Evolutionary conservation across 345 rosid genomes (phyloP).

Genomic region (Gossypium thurberi): DNA sequence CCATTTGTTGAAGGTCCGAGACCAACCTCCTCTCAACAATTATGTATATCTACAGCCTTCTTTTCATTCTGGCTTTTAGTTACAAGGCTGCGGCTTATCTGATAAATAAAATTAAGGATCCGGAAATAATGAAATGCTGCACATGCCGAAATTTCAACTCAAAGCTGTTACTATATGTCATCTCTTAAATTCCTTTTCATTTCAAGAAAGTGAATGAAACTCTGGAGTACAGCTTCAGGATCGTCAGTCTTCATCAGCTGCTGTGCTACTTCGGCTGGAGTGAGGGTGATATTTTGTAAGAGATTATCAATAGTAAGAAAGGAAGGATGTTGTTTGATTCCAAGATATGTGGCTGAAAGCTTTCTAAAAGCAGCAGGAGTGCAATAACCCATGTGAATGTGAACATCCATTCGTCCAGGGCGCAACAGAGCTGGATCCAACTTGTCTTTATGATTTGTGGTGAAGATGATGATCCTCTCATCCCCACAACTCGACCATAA

Average conservation of each 20-base stretch:
- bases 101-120: not conserved
- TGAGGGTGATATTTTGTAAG: not conserved
- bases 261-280: conserved; percentile 29
- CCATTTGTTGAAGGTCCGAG: no score
- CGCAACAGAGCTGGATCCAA: conserved; percentile 20
- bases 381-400: conserved; percentile 20
- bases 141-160: not conserved
- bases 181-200: conserved; percentile 13
- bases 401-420: conserved; percentile 21
- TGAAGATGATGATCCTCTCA: conserved; percentile 23
- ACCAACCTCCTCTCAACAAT: no score
- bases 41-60: not conserved
- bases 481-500: conserved; percentile 26
- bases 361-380: conserved; percentile 4
- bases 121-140: not conserved
- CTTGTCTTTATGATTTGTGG: conserved; percentile 18
- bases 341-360: conserved; percentile 12
- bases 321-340: conserved; percentile 8
- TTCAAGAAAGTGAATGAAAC: conserved; percentile 27
- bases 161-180: not conserved
- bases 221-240: conserved; percentile 13
- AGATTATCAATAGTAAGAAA: conserved; percentile 9
- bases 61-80: not conserved
- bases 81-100: no score
- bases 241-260: conserved; percentile 36